Evolutionary conservation across 129 eudicot species (phyloP), one percentile per base, ranked within the genome.

Genomic region (Solidago caesia): DNA sequence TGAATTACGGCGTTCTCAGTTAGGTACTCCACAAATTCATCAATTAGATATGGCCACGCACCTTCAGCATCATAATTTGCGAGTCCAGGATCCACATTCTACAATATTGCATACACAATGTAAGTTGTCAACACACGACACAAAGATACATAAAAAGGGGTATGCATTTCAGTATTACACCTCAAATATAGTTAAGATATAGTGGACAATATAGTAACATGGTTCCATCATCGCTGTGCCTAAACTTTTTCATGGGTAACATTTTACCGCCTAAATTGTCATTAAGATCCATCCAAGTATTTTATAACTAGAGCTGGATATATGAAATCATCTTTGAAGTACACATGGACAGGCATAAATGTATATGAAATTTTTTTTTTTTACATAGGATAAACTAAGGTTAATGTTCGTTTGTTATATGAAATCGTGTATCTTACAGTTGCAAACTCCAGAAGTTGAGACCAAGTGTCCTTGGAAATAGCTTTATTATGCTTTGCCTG

Each of bases 31-130:
- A 89, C 96, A 77, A 94, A 94, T 77, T 94, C 99, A 69, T 94
- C 99, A 44, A 94, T 88, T 27, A 94, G 84, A 84, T 91, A 94
- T 4, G 99, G 99, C 99, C 99, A 94, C 48, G 97, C 99, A 73
- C 99, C 97, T 27, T 91, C 99, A 39, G 94, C 86, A 75, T 94
- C 99, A 68, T 91, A 94, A 82, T 91, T 94, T 45, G 99, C 75
- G 6, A 94, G 79, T 56, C 81, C 71, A 59, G 97, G 91, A 71
- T 87, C 97, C 80, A 94, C 96, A n/a, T 80, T 80, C 98, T 94
- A 90, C 88, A 86, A 55, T 53, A 41, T 39, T 29, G 13, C 29
- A 48, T 58, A 59, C 47, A 47, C 51, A 44, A 47, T 15, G 12
- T 51, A 51, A 52, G 21, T 52, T 12, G 25, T 52, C 58, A 52